phyloP scores from a whole-genome alignment of 805 yeast species.

The Lachancea nothofagi region DNA sequence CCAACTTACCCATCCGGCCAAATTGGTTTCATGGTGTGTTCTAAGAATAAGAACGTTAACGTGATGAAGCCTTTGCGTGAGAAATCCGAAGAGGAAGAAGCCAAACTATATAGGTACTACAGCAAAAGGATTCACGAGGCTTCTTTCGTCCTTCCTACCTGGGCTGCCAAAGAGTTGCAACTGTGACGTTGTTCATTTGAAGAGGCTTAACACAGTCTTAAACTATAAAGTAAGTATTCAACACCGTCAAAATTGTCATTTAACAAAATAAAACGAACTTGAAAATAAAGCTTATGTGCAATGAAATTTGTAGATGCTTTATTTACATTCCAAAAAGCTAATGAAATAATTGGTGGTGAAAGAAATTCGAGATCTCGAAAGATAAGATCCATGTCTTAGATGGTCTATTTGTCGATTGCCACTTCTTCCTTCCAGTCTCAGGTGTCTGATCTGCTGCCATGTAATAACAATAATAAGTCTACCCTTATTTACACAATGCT shows the following conservation, averaged over 20 bases:
- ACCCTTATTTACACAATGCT: conserved; percentile 24
- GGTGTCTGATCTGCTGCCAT: conserved; percentile 31
- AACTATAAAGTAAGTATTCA: no score
- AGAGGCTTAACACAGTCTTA: no score
- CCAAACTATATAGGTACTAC: conserved; percentile 70
- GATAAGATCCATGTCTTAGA: conserved; percentile 4
- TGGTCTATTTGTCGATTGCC: conserved; percentile 23
- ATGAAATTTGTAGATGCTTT: no score
- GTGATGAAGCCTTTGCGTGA: conserved; percentile 67
- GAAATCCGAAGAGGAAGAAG: conserved; percentile 56
- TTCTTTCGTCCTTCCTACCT: conserved; percentile 85
- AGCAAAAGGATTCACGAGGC: conserved; percentile 80
- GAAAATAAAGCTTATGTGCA: no score
- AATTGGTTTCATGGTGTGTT: conserved; percentile 96
- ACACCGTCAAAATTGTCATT: no score
- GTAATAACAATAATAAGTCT: conserved; percentile 26
- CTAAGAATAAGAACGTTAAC: conserved; percentile 61
- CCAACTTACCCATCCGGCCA: conserved; percentile 98
- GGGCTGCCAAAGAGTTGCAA: conserved; percentile 60
- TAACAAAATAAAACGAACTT: no score
- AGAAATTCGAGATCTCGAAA: not conserved
- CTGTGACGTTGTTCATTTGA: no score
- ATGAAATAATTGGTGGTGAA: no score
- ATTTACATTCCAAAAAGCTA: no score
- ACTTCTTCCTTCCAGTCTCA: conserved; percentile 28